These are phyloP conservation scores for Penicillium hordei DNA, from an alignment of 2,329 filamentous ascomycete species.

Conservation along the genomic window DNA sequence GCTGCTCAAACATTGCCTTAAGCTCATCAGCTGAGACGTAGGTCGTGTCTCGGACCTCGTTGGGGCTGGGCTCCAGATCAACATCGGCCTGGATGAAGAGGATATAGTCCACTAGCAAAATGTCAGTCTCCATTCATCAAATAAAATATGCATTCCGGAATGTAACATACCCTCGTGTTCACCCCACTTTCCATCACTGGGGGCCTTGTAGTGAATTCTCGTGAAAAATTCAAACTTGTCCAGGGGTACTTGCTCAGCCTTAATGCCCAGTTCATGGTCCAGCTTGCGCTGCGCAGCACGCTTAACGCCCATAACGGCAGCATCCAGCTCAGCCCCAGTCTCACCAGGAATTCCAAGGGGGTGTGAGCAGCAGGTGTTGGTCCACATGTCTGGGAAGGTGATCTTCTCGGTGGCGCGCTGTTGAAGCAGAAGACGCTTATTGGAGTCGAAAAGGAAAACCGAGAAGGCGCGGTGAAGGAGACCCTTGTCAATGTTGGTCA, in stretches of 20 bases:
- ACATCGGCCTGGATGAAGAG: constrained; percentile 96
- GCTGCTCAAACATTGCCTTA: constrained; percentile 80
- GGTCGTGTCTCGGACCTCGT: constrained; percentile 81
- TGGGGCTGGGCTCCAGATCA: constrained; percentile 74
- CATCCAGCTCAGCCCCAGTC: constrained; percentile 77
- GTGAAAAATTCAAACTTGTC: constrained; percentile 93
- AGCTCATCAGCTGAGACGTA: constrained; percentile 83
- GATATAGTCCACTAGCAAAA: constrained; percentile 78
- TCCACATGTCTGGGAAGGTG: constrained; percentile 99
- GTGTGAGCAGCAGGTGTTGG: constrained; percentile 98
- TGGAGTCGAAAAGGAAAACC: constrained; percentile 93
- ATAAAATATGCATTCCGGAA: neutral
- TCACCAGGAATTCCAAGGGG: constrained; percentile 88
- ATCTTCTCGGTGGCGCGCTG: constrained; percentile 97
- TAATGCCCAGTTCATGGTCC: constrained; percentile 91
- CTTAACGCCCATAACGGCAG: constrained; percentile 82
- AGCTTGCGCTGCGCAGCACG: constrained; percentile 90
- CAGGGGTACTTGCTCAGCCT: constrained; percentile 80
- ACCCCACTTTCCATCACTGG: constrained; percentile 96
- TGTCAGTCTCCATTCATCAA: neutral
- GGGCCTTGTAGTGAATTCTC: constrained; percentile 96
- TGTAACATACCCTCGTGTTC: constrained; percentile 84
- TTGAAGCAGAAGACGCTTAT: constrained; percentile 90
- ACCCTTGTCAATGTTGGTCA: constrained; percentile 97
- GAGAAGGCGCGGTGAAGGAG: constrained; percentile 97